A percentile compares a stretch with the other conserved stretches of the same genome.
These are phyloP conservation scores for Tagetes erecta DNA, from an alignment of 129 eudicot species.

Conservation along the genomic window DNA sequence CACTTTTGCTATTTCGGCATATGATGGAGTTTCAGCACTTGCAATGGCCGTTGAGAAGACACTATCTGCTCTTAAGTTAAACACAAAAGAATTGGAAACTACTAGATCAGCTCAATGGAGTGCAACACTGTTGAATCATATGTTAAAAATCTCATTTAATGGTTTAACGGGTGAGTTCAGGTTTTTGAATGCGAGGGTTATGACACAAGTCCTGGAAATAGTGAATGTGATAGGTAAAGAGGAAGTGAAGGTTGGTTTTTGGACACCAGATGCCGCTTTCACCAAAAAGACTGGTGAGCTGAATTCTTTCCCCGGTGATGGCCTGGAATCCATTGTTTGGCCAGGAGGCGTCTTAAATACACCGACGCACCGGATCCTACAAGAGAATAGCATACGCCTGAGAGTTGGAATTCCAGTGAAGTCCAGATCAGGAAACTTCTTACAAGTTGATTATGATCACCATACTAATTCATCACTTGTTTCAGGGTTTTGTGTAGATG, in stretches of 20 bases:
- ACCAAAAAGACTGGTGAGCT: constrained; percentile 9
- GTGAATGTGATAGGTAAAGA: constrained; percentile 36
- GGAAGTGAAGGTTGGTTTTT: constrained; percentile 47
- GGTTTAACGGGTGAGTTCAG: constrained; percentile 48
- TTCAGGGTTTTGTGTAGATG: constrained; percentile 38
- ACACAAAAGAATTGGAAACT: background rate
- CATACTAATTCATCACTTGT: background rate
- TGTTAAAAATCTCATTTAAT: constrained; percentile 25
- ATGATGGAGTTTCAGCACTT: constrained; percentile 51
- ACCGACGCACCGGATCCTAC: constrained; percentile 30
- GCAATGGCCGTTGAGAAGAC: constrained; percentile 47
- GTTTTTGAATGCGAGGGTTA: constrained; percentile 23
- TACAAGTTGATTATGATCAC: constrained; percentile 4
- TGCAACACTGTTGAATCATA: constrained; percentile 22
- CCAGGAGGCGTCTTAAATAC: constrained; percentile 30
- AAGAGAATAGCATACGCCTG: constrained; percentile 26
- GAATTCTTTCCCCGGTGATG: background rate
- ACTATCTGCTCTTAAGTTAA: background rate
- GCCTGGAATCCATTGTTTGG: constrained; percentile 39
- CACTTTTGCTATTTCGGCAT: constrained; percentile 44
- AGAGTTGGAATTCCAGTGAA: constrained; percentile 40
- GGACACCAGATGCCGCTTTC: constrained; percentile 39
- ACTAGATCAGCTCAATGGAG: constrained; percentile 5
- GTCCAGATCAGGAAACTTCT: constrained; percentile 10
- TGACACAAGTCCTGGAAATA: constrained; percentile 23